Conservation (phyloP, 805 yeast species). For the Jamesozyma rosinii region DNA sequence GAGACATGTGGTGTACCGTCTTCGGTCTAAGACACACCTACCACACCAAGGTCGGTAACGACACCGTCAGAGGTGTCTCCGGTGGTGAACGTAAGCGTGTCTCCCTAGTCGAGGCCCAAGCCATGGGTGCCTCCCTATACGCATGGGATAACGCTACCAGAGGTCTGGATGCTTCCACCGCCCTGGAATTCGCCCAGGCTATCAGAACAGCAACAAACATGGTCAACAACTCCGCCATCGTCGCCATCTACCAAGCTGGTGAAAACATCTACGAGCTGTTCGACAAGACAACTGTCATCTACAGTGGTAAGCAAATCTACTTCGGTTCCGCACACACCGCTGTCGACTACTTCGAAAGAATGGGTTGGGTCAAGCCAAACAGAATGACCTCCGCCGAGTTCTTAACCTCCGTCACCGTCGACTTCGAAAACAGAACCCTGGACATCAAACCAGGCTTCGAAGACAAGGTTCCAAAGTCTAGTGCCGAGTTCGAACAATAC, state of each 20-base stretch:
- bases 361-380: slow-evolving; percentile 55
- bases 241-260: slow-evolving; percentile 62
- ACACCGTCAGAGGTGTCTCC: slow-evolving; percentile 58
- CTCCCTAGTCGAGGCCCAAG: slow-evolving; percentile 55
- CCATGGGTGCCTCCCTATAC: slow-evolving; percentile 43
- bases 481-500: slow-evolving; percentile 48
- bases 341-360: slow-evolving; percentile 42
- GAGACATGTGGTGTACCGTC: slow-evolving; percentile 36
- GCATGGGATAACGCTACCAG: slow-evolving; percentile 67
- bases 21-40: slow-evolving; percentile 52
- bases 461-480: slow-evolving; percentile 43
- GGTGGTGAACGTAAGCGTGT: slow-evolving; percentile 71
- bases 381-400: slow-evolving; percentile 64
- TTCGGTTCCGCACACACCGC: slow-evolving; percentile 49
- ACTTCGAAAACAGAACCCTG: slow-evolving; percentile 49
- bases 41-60: slow-evolving; percentile 58
- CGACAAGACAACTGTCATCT: slow-evolving; percentile 52
- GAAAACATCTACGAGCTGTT: slow-evolving; percentile 53
- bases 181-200: slow-evolving; percentile 54
- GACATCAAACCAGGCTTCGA: slow-evolving; percentile 40
- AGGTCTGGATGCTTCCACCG: slow-evolving; percentile 64
- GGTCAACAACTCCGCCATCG: slow-evolving; percentile 47
- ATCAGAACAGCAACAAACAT: slow-evolving; percentile 51
- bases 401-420: slow-evolving; percentile 53
- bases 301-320: slow-evolving; percentile 52